phyloP scores from a whole-genome alignment of 805 yeast species.

The Cyberlindnera galapagoensis region DNA sequence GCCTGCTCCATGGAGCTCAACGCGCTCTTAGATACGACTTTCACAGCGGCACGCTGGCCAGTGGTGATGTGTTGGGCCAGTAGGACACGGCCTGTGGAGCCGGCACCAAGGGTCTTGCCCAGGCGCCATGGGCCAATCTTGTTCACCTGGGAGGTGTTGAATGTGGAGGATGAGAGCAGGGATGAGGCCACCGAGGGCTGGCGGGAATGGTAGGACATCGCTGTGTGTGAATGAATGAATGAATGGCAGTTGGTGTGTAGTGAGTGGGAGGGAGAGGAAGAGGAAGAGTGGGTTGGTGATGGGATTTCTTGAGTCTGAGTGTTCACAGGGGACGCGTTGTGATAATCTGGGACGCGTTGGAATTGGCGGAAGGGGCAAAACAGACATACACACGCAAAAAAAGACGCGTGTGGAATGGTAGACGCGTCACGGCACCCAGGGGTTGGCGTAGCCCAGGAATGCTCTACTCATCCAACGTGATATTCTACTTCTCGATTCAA shows the following conservation, averaged over 20 bases:
- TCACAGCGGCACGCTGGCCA: constrained; percentile 78
- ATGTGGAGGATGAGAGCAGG: constrained; percentile 37
- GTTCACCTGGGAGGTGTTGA: constrained; percentile 33
- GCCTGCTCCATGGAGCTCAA: constrained; percentile 28
- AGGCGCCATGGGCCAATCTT: constrained; percentile 78
- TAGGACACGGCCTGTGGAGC: constrained; percentile 77
- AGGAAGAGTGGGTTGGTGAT: constrained; percentile 1
- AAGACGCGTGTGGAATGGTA: too few species aligned
- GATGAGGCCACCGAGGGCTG: constrained; percentile 57
- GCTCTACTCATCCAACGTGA: too few species aligned
- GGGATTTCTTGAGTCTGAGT: neutral
- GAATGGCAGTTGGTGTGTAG: neutral
- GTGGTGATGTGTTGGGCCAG: constrained; percentile 62
- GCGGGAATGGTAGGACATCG: constrained; percentile 36
- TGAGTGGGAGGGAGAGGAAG: neutral
- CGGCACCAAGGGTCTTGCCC: constrained; percentile 74
- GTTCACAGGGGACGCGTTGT: neutral
- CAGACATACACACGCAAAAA: too few species aligned
- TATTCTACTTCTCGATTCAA: too few species aligned
- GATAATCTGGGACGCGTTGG: too few species aligned
- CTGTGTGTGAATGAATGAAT: constrained; percentile 12
- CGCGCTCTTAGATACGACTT: constrained; percentile 67
- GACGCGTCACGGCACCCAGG: too few species aligned
- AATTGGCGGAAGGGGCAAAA: too few species aligned
- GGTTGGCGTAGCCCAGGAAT: too few species aligned